Conservation (phyloP, 441 rosid species). For the Omphalea diandra region DNA sequence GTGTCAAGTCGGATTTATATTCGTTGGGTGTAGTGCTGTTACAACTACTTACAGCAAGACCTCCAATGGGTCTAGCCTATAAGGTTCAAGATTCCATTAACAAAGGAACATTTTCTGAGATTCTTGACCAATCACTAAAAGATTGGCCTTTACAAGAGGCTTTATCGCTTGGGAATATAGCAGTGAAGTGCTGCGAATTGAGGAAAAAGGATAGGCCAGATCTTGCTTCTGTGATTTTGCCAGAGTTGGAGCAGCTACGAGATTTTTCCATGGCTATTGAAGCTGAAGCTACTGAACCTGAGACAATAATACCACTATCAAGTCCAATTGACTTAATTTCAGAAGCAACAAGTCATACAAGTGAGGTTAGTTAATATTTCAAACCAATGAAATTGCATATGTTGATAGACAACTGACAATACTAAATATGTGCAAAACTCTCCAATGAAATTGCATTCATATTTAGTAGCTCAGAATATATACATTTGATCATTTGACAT, state of each 20-base stretch:
- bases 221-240: constrained; percentile 56
- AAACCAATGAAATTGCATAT: constrained; percentile 11
- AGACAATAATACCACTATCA: background rate
- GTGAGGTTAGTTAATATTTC: constrained; percentile 30
- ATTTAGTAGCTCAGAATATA: too few species aligned
- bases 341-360: constrained; percentile 1
- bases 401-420: too few species aligned
- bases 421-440: too few species aligned
- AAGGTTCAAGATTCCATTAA: constrained; percentile 52
- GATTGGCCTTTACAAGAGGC: constrained; percentile 81
- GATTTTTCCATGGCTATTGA: constrained; percentile 35
- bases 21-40: constrained; percentile 73
- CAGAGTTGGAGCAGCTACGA: constrained; percentile 53
- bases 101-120: constrained; percentile 37
- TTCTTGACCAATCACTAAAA: constrained; percentile 59
- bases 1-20: constrained; percentile 75
- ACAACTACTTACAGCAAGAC: constrained; percentile 65
- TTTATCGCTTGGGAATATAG: constrained; percentile 54
- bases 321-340: constrained; percentile 17
- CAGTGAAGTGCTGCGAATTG: constrained; percentile 67
- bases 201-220: constrained; percentile 83
- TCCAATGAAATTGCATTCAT: too few species aligned
- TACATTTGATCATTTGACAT: constrained; percentile 26
- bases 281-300: constrained; percentile 14
- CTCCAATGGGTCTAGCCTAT: constrained; percentile 62